These are phyloP conservation scores for Mycosarcoma mackinlayi DNA, from an alignment of 1,284 basidiomycete species.

Conservation along the genomic window DNA sequence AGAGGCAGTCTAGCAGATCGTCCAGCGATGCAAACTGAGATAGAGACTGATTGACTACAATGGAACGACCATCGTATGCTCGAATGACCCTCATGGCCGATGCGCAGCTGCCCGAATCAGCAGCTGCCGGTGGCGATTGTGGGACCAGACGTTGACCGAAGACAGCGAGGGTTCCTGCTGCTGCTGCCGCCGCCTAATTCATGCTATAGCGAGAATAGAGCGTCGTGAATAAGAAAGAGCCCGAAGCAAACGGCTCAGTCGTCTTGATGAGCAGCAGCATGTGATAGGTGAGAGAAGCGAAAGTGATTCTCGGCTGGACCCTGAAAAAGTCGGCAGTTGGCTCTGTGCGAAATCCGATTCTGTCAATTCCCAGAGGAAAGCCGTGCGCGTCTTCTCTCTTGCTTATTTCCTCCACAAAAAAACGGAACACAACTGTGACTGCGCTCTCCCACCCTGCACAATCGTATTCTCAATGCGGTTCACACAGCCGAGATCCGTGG, in stretches of 20 bases:
- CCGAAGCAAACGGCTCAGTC: no score
- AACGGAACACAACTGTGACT: no score
- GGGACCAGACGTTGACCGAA: neutral
- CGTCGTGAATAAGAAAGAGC: no score
- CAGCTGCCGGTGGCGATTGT: neutral
- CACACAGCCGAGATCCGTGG: neutral
- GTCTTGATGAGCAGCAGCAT: neutral
- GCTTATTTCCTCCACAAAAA: no score
- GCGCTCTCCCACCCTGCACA: neutral
- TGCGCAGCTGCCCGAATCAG: neutral
- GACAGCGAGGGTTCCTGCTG: neutral
- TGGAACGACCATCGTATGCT: constrained; percentile 61
- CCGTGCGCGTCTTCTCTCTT: neutral
- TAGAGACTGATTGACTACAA: constrained; percentile 60
- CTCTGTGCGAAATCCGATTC: neutral
- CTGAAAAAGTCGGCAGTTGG: neutral
- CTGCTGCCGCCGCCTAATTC: no score
- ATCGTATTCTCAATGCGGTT: neutral
- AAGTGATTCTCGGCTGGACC: neutral
- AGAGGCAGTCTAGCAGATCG: constrained; percentile 63
- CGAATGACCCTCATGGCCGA: constrained; percentile 57
- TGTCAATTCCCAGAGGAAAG: neutral
- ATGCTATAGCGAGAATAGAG: no score
- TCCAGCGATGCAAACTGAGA: constrained; percentile 59
- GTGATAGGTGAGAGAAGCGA: neutral